Percentiles rank a stretch among this genome's conserved stretches.
These are phyloP conservation scores for Biancaea sappan DNA, from an alignment of 306 rosid species.

Conservation along the genomic window DNA sequence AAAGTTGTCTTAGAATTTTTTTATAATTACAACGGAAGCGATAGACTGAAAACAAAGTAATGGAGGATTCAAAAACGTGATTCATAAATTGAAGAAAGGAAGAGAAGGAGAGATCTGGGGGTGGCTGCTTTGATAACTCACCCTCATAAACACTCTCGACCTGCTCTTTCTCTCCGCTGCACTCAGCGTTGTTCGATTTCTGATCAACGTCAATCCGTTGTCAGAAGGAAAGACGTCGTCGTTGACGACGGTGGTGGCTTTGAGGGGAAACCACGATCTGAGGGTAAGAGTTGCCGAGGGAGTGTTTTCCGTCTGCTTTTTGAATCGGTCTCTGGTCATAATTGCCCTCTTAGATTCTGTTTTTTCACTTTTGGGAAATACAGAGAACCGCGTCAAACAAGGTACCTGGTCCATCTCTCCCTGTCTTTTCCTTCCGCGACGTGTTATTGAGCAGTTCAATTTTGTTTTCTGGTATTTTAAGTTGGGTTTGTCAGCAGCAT, in stretches of 20 bases:
- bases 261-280: not conserved
- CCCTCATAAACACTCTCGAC: not conserved
- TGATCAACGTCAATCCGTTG: not conserved
- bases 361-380: not conserved
- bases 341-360: not conserved
- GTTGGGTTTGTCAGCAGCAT: not conserved
- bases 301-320: not conserved
- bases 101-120: slow-evolving; percentile 1
- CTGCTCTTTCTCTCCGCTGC: slow-evolving; percentile 5
- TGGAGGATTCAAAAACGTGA: too few relatives aligned
- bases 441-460: not conserved
- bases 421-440: not conserved
- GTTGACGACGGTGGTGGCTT: not conserved
- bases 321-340: not conserved
- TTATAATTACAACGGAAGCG: too few relatives aligned
- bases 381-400: slow-evolving; percentile 4
- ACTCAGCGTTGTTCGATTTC: not conserved
- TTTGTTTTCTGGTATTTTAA: not conserved
- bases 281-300: not conserved
- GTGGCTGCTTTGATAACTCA: not conserved
- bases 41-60: too few relatives aligned
- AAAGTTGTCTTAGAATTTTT: too few relatives aligned
- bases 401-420: slow-evolving; percentile 30
- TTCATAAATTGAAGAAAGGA: not conserved
- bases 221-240: slow-evolving; percentile 18